Evolutionary conservation across 305 asterid genomes (phyloP).

Genomic region (Fraxinus latifolia): DNA sequence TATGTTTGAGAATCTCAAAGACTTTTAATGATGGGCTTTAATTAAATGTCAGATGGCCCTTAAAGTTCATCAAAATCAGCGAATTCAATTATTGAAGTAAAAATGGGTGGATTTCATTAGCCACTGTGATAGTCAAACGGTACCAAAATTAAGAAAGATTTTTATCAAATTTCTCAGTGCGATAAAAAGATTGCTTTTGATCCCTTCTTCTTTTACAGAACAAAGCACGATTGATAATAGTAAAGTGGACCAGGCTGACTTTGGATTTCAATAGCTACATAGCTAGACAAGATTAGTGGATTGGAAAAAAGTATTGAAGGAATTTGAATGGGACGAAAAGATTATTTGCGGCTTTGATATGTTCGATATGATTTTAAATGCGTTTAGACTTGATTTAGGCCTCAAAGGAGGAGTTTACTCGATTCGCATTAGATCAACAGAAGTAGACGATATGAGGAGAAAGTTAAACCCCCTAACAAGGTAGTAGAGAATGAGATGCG

Average conservation of each 20-base stretch:
- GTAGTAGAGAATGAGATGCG: neutral
- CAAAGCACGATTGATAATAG: slow-evolving; percentile 27
- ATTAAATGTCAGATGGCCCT: slow-evolving; percentile 34
- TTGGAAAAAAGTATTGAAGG: neutral
- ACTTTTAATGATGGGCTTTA: slow-evolving; percentile 45
- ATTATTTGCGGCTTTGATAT: neutral
- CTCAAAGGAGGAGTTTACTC: neutral
- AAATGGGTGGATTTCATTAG: slow-evolving; percentile 24
- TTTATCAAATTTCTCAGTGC: slow-evolving; percentile 46
- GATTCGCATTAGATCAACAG: neutral
- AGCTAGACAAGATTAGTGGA: slow-evolving; percentile 16
- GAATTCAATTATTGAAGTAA: slow-evolving; percentile 5
- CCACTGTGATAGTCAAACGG: slow-evolving; percentile 56
- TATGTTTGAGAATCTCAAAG: slow-evolving; percentile 24
- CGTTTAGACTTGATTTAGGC: neutral
- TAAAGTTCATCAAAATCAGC: slow-evolving; percentile 28
- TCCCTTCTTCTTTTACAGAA: slow-evolving; percentile 27
- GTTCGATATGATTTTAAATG: neutral
- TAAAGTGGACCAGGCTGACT: slow-evolving; percentile 39
- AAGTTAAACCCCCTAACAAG: too few relatives aligned
- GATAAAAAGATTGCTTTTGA: slow-evolving; percentile 48
- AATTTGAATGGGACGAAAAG: neutral
- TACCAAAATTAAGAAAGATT: slow-evolving; percentile 31
- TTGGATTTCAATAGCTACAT: slow-evolving; percentile 8
- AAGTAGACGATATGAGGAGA: neutral